Percentiles rank a stretch among this genome's conserved stretches.
Evolutionary conservation across 2,329 filamentous ascomycete genomes (phyloP).

Genomic region (Nakataea oryzae): DNA sequence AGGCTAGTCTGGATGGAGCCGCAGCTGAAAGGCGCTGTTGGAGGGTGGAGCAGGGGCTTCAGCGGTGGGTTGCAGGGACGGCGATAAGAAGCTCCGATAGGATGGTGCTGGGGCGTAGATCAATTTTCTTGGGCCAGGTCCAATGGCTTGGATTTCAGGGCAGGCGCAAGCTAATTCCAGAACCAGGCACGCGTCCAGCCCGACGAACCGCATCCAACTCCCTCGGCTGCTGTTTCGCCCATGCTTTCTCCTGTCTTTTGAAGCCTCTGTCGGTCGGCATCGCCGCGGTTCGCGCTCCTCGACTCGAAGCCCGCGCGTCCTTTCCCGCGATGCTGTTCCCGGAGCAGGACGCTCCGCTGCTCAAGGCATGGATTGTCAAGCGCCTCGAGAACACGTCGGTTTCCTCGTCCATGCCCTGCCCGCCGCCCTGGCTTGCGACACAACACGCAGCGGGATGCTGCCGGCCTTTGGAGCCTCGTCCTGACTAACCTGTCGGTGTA

Average conservation of each 20-base stretch:
- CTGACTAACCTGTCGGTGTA: constrained; percentile 18
- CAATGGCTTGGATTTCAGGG: background rate
- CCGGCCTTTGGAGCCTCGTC: background rate
- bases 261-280: background rate
- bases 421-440: background rate
- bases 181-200: background rate
- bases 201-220: background rate
- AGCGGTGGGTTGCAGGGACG: background rate
- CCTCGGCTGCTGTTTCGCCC: background rate
- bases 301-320: background rate
- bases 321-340: constrained; percentile 47
- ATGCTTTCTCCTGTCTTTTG: background rate
- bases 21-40: background rate
- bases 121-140: background rate
- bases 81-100: background rate
- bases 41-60: background rate
- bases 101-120: background rate
- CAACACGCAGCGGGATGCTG: background rate
- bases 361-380: constrained; percentile 72
- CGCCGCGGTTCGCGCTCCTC: background rate
- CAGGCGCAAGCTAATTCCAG: background rate
- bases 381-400: constrained; percentile 65
- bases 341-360: constrained; percentile 48
- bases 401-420: constrained; percentile 1
- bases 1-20: no score